Evolutionary conservation across 257 asterid genomes (phyloP).

Genomic region (Solanum appendiculatum): DNA sequence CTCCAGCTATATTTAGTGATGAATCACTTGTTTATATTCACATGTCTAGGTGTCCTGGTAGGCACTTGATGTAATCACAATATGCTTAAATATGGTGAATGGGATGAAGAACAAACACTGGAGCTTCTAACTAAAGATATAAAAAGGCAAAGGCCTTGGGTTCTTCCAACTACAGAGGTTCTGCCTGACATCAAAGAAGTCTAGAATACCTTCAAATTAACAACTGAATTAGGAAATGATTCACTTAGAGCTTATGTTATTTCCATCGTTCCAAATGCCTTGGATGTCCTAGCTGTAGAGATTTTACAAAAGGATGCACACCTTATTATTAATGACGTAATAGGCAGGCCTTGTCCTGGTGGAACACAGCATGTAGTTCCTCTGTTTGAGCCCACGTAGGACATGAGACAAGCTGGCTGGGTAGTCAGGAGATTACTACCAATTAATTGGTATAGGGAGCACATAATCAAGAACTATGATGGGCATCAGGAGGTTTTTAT

Average conservation of each 20-base stretch:
- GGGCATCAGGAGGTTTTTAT: slow-evolving; percentile 98
- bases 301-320: slow-evolving; percentile 91
- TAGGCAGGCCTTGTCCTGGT: slow-evolving; percentile 60
- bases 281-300: slow-evolving; percentile 96
- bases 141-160: slow-evolving; percentile 85
- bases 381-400: slow-evolving; percentile 90
- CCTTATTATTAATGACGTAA: slow-evolving; percentile 55
- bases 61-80: slow-evolving; percentile 77
- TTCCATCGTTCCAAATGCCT: slow-evolving; percentile 91
- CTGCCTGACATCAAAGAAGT: slow-evolving; percentile 76
- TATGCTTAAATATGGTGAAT: slow-evolving; percentile 72
- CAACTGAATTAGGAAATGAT: slow-evolving; percentile 85
- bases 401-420: slow-evolving; percentile 86
- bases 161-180: slow-evolving; percentile 76
- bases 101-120: slow-evolving; percentile 85
- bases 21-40: neutral
- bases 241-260: slow-evolving; percentile 91
- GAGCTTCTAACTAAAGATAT: slow-evolving; percentile 76
- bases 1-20: neutral
- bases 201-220: slow-evolving; percentile 80
- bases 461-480: slow-evolving; percentile 59
- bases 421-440: slow-evolving; percentile 70
- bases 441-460: slow-evolving; percentile 77
- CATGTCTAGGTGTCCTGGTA: slow-evolving; percentile 47
- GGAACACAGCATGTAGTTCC: slow-evolving; percentile 91